phyloP scores from a whole-genome alignment of 164 flowering plant genomes.

The Tetracentron sinense region DNA sequence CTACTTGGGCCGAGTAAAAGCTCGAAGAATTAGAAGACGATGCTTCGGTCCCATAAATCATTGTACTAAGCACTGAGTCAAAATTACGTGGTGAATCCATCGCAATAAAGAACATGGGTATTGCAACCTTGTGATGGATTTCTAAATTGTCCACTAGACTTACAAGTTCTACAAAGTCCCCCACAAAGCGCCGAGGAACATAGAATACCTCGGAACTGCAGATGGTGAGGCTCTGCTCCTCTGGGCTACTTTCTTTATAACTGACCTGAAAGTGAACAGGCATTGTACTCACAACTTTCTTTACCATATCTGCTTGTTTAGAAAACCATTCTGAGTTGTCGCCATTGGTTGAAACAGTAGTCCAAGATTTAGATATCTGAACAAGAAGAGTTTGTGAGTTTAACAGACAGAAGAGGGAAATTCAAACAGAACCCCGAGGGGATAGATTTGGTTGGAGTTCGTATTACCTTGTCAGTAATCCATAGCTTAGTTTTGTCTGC shows the following conservation, averaged over 20 bases:
- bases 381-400: neutral
- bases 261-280: constrained; percentile 94
- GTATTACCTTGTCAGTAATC: constrained; percentile 81
- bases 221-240: constrained; percentile 37
- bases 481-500: constrained; percentile 89
- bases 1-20: constrained; percentile 69
- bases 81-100: constrained; percentile 78
- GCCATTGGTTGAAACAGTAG: constrained; percentile 35
- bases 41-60: constrained; percentile 49
- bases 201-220: constrained; percentile 91
- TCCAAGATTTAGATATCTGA: constrained; percentile 86
- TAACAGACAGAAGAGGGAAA: neutral
- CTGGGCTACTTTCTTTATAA: constrained; percentile 56
- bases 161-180: constrained; percentile 78
- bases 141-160: constrained; percentile 65
- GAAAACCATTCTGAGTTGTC: constrained; percentile 59
- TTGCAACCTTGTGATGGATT: constrained; percentile 83
- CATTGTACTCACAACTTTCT: constrained; percentile 63
- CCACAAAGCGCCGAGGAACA: constrained; percentile 58
- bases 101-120: constrained; percentile 85
- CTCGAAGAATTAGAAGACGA: constrained; percentile 46
- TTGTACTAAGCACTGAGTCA: constrained; percentile 59
- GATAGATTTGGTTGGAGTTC: neutral
- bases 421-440: neutral
- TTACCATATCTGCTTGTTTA: constrained; percentile 71